Conservation (phyloP, 2,329 filamentous ascomycete species). For the Phoma sp. region DNA sequence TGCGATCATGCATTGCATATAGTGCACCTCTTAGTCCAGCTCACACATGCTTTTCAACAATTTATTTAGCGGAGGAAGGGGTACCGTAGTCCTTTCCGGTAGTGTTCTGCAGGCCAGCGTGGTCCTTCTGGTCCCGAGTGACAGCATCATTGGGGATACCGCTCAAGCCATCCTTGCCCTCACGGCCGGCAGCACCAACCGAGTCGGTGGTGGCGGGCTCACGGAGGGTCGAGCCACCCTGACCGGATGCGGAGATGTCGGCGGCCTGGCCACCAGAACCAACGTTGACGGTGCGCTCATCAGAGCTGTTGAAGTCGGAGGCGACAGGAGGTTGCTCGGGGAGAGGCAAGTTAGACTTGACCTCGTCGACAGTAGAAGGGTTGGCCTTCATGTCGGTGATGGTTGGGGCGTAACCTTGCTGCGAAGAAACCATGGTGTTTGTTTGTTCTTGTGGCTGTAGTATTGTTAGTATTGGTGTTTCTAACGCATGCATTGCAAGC, state of each 20-base stretch:
- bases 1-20: conserved; percentile 15
- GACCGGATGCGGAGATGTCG: conserved; percentile 46
- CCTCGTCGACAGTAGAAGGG: conserved; percentile 67
- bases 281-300: conserved; percentile 72
- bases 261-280: conserved; percentile 63
- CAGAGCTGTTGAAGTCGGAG: conserved; percentile 80
- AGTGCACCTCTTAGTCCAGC: not conserved
- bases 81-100: conserved; percentile 26
- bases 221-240: conserved; percentile 54
- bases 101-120: conserved; percentile 51
- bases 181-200: conserved; percentile 65
- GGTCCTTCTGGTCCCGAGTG: conserved; percentile 54
- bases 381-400: conserved; percentile 37
- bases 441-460: not conserved
- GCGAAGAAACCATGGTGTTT: conserved; percentile 33
- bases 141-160: conserved; percentile 66
- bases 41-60: not conserved
- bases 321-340: conserved; percentile 77
- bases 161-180: conserved; percentile 64
- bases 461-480: conserved; percentile 8
- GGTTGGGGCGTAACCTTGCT: conserved; percentile 32
- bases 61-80: conserved; percentile 7
- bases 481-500: not conserved
- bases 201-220: conserved; percentile 55
- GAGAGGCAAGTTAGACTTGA: conserved; percentile 75